Percentiles rank a stretch among this genome's conserved stretches.
Conservation (phyloP, 163 green algal genomes). For the Scenedesmus sp. region DNA sequence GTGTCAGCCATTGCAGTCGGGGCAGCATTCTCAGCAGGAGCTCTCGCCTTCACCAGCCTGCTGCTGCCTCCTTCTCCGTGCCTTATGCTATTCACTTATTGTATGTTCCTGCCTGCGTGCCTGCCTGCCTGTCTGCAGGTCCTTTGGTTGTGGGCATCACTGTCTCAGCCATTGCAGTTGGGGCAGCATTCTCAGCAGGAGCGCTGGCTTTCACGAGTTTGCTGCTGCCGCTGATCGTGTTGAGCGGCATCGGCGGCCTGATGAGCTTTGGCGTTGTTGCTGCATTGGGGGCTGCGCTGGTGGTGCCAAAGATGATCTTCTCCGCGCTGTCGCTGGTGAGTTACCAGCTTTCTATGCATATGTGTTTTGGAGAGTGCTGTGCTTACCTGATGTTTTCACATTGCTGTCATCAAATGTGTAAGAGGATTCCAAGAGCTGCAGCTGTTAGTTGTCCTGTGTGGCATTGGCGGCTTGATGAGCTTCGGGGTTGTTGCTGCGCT, state of each 20-base stretch:
- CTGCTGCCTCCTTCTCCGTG: not conserved
- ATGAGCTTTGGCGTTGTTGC: slow-evolving; percentile 36
- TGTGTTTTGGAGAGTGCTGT: not conserved
- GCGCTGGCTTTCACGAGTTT: slow-evolving; percentile 41
- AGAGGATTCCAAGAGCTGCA: not conserved
- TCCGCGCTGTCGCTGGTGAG: slow-evolving; percentile 31
- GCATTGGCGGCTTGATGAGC: slow-evolving; percentile 17
- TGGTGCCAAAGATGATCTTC: slow-evolving; percentile 35
- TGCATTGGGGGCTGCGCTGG: slow-evolving; percentile 14
- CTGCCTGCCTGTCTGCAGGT: slow-evolving; percentile 13
- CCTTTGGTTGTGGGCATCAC: slow-evolving; percentile 31
- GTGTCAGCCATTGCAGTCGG: slow-evolving; percentile 31
- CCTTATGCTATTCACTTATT: no score
- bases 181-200: slow-evolving; percentile 39
- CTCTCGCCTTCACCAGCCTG: slow-evolving; percentile 33
- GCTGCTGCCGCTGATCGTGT: slow-evolving; percentile 36
- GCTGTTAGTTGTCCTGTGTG: slow-evolving; percentile 10
- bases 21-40: slow-evolving; percentile 28
- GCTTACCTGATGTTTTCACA: not conserved
- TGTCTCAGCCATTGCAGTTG: slow-evolving; percentile 32
- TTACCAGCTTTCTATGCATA: not conserved
- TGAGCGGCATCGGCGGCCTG: slow-evolving; percentile 19
- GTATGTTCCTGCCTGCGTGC: no score
- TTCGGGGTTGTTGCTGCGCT: slow-evolving; percentile 34
- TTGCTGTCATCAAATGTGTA: no score